These are phyloP conservation scores for Anthostomella pinea DNA, from an alignment of 2,329 filamentous ascomycete species.

Conservation along the genomic window DNA sequence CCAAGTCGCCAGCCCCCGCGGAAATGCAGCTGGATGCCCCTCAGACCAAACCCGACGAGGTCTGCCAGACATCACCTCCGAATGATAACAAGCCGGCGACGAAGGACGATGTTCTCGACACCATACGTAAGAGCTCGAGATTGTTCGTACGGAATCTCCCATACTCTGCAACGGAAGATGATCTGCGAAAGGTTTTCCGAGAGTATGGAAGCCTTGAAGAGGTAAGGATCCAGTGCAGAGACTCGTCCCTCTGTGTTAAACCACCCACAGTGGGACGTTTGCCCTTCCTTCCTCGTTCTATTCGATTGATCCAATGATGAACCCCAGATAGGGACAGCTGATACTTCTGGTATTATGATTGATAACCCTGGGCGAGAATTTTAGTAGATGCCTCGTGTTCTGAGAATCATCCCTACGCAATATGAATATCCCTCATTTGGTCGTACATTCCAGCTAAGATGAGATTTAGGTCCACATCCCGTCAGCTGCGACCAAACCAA, in stretches of 20 bases:
- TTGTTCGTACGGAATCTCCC: constrained; percentile 88
- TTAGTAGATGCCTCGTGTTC: constrained; percentile 99
- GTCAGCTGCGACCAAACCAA: constrained; percentile 65
- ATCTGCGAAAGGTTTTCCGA: constrained; percentile 69
- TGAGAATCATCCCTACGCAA: constrained; percentile 54
- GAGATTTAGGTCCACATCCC: constrained; percentile 77
- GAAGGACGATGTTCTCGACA: constrained; percentile 48
- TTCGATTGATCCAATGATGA: constrained; percentile 71
- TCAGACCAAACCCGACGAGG: constrained; percentile 12
- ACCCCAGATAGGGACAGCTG: constrained; percentile 99
- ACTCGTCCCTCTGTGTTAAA: too few relatives aligned
- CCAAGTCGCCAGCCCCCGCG: neutral
- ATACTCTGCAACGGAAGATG: constrained; percentile 74
- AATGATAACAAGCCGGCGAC: constrained; percentile 27
- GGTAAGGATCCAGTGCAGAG: constrained; percentile 66
- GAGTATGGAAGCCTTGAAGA: constrained; percentile 77
- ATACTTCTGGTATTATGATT: constrained; percentile 89
- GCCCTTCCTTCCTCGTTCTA: constrained; percentile 20
- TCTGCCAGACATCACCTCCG: constrained; percentile 11
- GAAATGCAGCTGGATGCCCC: neutral
- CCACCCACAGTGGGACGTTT: too few relatives aligned
- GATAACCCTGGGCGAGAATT: constrained; percentile 88
- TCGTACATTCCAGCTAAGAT: constrained; percentile 40
- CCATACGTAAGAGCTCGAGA: constrained; percentile 69
- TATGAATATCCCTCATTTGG: constrained; percentile 23